Conservation (phyloP, 345 rosid species). For the Stellera chamaejasme region DNA sequence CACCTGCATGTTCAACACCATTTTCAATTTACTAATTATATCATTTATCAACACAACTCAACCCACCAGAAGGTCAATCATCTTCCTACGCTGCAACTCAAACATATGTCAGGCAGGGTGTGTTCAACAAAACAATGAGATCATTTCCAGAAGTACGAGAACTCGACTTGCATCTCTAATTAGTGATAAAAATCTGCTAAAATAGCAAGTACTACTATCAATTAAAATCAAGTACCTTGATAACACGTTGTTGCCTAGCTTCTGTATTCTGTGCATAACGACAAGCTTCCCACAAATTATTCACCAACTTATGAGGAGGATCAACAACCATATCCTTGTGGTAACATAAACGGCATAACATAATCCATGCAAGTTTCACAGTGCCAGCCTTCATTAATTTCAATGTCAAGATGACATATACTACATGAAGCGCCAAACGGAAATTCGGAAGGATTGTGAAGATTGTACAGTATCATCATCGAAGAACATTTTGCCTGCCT, state of each 20-base stretch:
- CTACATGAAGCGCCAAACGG: constrained; percentile 94
- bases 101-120: background rate
- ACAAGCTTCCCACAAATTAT: constrained; percentile 76
- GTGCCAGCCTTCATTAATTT: constrained; percentile 98
- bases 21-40: too few relatives aligned
- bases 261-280: constrained; percentile 97
- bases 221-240: constrained; percentile 44
- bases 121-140: too few relatives aligned
- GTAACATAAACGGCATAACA: constrained; percentile 87
- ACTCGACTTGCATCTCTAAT: too few relatives aligned
- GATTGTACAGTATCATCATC: constrained; percentile 99
- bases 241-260: constrained; percentile 84
- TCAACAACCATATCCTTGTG: constrained; percentile 68
- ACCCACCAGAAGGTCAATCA: constrained; percentile 91
- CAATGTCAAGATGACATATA: constrained; percentile 79
- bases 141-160: too few relatives aligned
- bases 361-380: constrained; percentile 96
- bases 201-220: too few relatives aligned
- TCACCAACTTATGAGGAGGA: constrained; percentile 95
- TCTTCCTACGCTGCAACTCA: constrained; percentile 80
- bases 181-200: too few relatives aligned
- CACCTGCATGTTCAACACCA: constrained; percentile 1
- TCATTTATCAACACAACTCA: too few relatives aligned
- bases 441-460: constrained; percentile 97
- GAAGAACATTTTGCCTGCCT: constrained; percentile 99